Base-by-base conservation (phyloP, 2,329 filamentous ascomycete species). In the Alternaria panax region DNA sequence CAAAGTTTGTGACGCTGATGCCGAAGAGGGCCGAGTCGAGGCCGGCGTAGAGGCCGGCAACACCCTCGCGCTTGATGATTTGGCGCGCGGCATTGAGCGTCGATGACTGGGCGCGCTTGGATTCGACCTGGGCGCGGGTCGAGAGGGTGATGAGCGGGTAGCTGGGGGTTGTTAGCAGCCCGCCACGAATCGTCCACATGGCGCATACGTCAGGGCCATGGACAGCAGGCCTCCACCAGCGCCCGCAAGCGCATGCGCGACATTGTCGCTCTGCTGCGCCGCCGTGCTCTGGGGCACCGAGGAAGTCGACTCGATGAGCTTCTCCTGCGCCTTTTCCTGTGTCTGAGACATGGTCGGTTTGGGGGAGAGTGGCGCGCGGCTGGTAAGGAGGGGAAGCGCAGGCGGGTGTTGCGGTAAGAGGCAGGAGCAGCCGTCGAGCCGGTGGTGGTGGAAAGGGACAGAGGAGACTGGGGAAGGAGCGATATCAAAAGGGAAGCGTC, bases 1-100 rank as follows among this genome's bases (percentile, higher is more conserved):
- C 94, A 78, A 99, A 99, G 84, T 99, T 99, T 72, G 95, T 99
- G 70, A 99, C 90, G 79, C 91, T 95, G 83, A 99, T 98, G 78
- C 95, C 95, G 79, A 99, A 97, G 45, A 99, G 85, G 51, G 95
- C 95, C 63, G 92, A 96, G 79, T 96, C 92, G 60, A 99, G 87
- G 41, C 95, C 95, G 7, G 95, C 89, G 78, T 98, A 99, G 34
- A 99, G 88, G 30, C 95, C 95, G 2, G 87, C 83, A 57, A 97
- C 82, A 71, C 95, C 95, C 81, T 99, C 95, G 70, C 95, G 91
- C 70, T 93, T 90, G 65, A 99, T 86, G 76, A 99, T 98, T 72
- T 89, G 88, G 70, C 89, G 88, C 62, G 95, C 89, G 30, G 95
- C 93, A 67, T 92, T 87, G 70, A 93, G 85, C 72, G 95, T 95